phyloP scores from a whole-genome alignment of 2,329 filamentous ascomycete species.

The Pleurostoma richardsiae region DNA sequence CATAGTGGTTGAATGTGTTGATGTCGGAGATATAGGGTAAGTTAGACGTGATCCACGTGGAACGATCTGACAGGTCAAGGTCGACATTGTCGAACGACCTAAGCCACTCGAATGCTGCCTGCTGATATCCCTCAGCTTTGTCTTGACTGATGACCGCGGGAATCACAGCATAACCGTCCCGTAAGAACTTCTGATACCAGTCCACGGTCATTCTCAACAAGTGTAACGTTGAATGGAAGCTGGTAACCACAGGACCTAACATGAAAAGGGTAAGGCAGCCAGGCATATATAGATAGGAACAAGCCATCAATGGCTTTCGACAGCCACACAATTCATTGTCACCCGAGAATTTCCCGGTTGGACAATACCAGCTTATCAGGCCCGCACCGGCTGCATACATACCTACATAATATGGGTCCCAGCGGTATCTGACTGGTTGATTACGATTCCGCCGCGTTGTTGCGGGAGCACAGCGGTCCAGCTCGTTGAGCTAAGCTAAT shows the following conservation, averaged over 20 bases:
- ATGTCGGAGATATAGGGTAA: conserved; percentile 27
- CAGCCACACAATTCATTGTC: too few species aligned
- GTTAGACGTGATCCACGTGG: conserved; percentile 28
- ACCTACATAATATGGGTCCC: too few species aligned
- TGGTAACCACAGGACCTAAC: background rate
- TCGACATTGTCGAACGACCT: conserved; percentile 12
- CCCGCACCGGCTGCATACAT: too few species aligned
- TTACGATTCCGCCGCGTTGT: background rate
- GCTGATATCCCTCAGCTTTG: conserved; percentile 26
- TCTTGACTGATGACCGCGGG: conserved; percentile 37
- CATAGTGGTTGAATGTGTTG: conserved; percentile 22
- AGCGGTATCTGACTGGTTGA: too few species aligned
- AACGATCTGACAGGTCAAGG: conserved; percentile 17
- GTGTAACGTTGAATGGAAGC: background rate
- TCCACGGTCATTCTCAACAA: background rate
- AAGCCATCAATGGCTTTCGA: background rate
- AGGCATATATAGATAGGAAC: background rate
- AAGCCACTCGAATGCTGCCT: conserved; percentile 14
- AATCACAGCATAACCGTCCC: conserved; percentile 29
- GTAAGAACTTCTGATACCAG: background rate
- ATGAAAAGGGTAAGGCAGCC: background rate
- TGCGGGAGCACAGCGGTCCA: background rate
- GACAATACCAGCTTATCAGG: too few species aligned
- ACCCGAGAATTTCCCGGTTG: too few species aligned
- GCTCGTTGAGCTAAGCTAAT: conserved; percentile 21